Evolutionary conservation across 306 rosid species (phyloP).

Genomic region (Hippophae rhamnoides): DNA sequence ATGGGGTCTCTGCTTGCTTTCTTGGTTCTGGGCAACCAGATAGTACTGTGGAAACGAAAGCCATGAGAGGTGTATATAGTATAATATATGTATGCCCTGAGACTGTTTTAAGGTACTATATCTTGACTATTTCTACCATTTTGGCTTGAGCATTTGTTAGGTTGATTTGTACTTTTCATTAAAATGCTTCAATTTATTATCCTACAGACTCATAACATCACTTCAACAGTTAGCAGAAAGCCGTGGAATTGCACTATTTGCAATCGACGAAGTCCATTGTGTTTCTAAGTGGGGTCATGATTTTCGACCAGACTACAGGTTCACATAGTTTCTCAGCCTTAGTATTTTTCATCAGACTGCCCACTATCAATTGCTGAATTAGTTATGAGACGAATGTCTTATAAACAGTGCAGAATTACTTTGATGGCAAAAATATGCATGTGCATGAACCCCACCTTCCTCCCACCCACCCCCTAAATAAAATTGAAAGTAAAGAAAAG

Average conservation of each 20-base stretch:
- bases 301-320: slow-evolving; percentile 95
- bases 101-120: slow-evolving; percentile 53
- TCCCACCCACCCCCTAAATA: no score
- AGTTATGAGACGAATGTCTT: no score
- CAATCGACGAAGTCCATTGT: slow-evolving; percentile 92
- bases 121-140: background rate
- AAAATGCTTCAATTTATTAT: background rate
- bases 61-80: slow-evolving; percentile 72
- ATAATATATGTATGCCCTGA: slow-evolving; percentile 83
- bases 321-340: background rate
- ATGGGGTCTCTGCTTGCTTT: slow-evolving; percentile 80
- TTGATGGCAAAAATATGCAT: no score
- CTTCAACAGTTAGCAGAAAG: slow-evolving; percentile 70
- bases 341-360: no score
- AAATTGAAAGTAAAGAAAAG: no score
- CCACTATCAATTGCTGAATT: no score
- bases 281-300: slow-evolving; percentile 98
- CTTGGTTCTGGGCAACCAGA: slow-evolving; percentile 97
- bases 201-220: slow-evolving; percentile 59
- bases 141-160: background rate
- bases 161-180: background rate
- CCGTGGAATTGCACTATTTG: slow-evolving; percentile 80
- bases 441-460: no score
- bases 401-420: no score
- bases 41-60: slow-evolving; percentile 67